These are phyloP conservation scores for Leptographium wingfieldii DNA, from an alignment of 2,329 filamentous ascomycete genomes.

Conservation along the genomic window DNA sequence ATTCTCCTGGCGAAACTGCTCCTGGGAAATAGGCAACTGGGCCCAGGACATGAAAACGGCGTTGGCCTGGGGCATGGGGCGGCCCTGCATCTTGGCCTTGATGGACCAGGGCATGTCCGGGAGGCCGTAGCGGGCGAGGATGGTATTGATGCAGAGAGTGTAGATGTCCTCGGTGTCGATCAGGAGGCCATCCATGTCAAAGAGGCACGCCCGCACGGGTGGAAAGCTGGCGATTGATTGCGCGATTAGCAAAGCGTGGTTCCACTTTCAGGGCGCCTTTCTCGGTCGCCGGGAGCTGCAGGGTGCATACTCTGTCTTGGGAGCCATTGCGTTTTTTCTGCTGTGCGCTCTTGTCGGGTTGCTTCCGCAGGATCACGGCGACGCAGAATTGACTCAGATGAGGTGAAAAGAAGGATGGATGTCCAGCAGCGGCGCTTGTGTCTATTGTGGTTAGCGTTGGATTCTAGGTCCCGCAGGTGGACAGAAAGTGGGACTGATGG, in stretches of 20 bases:
- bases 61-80: slow-evolving; percentile 40
- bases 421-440: neutral
- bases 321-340: slow-evolving; percentile 15
- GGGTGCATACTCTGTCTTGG: slow-evolving; percentile 18
- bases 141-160: slow-evolving; percentile 67
- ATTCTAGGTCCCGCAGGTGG: too few species aligned
- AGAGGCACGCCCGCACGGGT: slow-evolving; percentile 78
- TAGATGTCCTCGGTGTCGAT: slow-evolving; percentile 90
- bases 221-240: slow-evolving; percentile 45
- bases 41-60: slow-evolving; percentile 64
- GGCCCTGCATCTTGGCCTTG: slow-evolving; percentile 70
- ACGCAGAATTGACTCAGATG: neutral
- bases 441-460: neutral
- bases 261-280: neutral
- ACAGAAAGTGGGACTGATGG: neutral
- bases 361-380: neutral
- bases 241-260: neutral
- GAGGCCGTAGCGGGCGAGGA: slow-evolving; percentile 63
- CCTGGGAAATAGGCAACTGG: slow-evolving; percentile 60
- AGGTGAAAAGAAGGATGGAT: neutral
- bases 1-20: slow-evolving; percentile 52
- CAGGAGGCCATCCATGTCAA: slow-evolving; percentile 97
- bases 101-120: slow-evolving; percentile 80
- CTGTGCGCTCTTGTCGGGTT: neutral
- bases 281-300: neutral